phyloP scores from a whole-genome alignment of 2,329 filamentous ascomycete genomes.

The Bipolaris oryzae region DNA sequence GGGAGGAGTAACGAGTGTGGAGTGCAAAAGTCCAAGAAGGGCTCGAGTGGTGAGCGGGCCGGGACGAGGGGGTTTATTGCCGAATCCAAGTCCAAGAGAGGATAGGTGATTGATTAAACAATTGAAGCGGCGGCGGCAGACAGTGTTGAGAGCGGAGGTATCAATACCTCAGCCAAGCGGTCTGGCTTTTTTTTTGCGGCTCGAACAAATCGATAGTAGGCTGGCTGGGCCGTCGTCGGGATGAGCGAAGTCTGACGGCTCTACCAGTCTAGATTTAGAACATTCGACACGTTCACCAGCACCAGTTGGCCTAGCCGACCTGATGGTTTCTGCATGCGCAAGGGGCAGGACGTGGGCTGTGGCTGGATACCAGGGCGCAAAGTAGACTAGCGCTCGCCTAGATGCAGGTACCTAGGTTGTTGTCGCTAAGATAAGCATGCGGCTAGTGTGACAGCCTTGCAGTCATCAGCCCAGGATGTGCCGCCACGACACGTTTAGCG shows the following conservation, averaged over 20 bases:
- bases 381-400: conserved; percentile 1
- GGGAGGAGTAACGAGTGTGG: background rate
- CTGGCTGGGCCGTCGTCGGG: conserved; percentile 7
- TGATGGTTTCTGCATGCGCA: conserved; percentile 10
- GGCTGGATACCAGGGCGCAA: conserved; percentile 4
- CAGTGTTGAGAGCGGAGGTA: conserved; percentile 15
- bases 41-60: background rate
- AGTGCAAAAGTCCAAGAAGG: background rate
- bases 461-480: conserved; percentile 3
- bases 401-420: conserved; percentile 13
- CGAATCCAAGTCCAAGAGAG: conserved; percentile 2
- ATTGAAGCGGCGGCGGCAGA: background rate
- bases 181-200: conserved; percentile 14
- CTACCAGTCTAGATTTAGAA: conserved; percentile 15
- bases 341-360: conserved; percentile 9
- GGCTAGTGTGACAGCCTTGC: conserved; percentile 16
- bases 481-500: conserved; percentile 7
- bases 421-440: conserved; percentile 10
- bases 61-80: conserved; percentile 18
- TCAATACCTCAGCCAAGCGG: conserved; percentile 10
- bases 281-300: conserved; percentile 4
- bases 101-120: conserved; percentile 3
- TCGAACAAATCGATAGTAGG: conserved; percentile 15
- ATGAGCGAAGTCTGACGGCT: conserved; percentile 11
- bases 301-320: conserved; percentile 2